Evolutionary conservation across 148 eudicot genomes (phyloP), one percentile per base, ranked within the genome.

Genomic region (Euryodendron excelsum): DNA sequence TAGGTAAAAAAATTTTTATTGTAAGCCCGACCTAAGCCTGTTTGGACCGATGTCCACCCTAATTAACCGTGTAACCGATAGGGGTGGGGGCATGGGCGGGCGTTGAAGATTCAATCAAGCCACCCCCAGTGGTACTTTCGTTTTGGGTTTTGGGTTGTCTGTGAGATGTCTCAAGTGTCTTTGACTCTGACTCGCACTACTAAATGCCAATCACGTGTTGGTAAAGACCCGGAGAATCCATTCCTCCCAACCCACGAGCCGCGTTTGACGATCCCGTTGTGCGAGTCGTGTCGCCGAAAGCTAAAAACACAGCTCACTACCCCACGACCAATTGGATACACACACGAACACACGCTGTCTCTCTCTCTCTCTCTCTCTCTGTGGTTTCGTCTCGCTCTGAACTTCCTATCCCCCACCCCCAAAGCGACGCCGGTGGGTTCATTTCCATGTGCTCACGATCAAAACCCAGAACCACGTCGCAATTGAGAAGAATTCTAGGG

Each of bases 361-460:
- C 64, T 70, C 20, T 69, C 36, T 73, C 44, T 79, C 78, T 78
- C 77, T 75, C 34, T 52, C 31, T 69, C 15, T 69, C 55, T 72
- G 60, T 55, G 86, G 78, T 47, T 45, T n/a, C 79, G 30, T 63
- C 41, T 47, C 0, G 78, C 58, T 75, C 69, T 63, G 81, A 71
- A 78, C 58, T 83, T 86, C 84, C 78, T 56, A 80, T 27, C 20
- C 79, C 84, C 81, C 75, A 82, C 83, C 82, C 85, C 52, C 21
- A 23, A 82, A 79, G 77, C 84, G 83, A 73, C 80, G 77, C 84
- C 85, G 73, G 66, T 28, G 45, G 12, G 76, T 48, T 52, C 30
- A 13, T 79, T 36, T 63, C 82, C 78, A 82, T 86, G 89, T 77
- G 81, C 75, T 71, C 82, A 39, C 85, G 75, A 68, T 58, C 73